Evolutionary conservation across 2,329 filamentous ascomycete species (phyloP).

Genomic region (Penicillium sp.): DNA sequence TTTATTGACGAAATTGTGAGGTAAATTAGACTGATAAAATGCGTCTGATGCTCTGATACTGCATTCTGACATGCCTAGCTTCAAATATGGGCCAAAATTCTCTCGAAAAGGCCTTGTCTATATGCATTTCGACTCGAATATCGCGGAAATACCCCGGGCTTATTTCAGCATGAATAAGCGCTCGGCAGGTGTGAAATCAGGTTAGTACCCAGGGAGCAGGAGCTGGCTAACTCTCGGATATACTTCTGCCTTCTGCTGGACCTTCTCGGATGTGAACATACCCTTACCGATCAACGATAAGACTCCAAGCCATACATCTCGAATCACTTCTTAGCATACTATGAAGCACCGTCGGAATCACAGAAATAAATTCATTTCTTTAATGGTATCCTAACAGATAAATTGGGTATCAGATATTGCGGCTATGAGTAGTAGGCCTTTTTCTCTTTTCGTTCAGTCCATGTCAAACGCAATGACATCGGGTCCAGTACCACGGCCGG

Average conservation of each 20-base stretch:
- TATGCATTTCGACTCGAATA: neutral
- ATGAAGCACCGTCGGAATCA: neutral
- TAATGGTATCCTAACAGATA: conserved; percentile 12
- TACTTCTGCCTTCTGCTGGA: neutral
- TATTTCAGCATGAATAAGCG: conserved; percentile 27
- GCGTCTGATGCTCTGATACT: neutral
- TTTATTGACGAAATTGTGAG: neutral
- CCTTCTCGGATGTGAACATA: conserved; percentile 12
- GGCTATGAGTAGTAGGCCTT: conserved; percentile 8
- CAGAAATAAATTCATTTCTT: neutral
- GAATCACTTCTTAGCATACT: neutral
- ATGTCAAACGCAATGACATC: conserved; percentile 51
- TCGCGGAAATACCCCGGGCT: conserved; percentile 19
- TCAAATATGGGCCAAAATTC: neutral
- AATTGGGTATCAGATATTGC: conserved; percentile 30
- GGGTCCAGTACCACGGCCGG: conserved; percentile 43
- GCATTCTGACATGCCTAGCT: too few relatives aligned
- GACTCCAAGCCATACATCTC: neutral
- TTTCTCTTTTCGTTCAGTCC: conserved; percentile 37
- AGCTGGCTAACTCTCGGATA: neutral
- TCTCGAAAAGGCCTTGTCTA: neutral
- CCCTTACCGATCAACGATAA: neutral
- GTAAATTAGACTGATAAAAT: neutral
- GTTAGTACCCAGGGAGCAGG: neutral
- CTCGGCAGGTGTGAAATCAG: neutral